Evolutionary conservation across 371 early-diverging fungal species (phyloP), one percentile per base, ranked within the genome.

Genomic region (Apophysomyces trapeziformis): DNA sequence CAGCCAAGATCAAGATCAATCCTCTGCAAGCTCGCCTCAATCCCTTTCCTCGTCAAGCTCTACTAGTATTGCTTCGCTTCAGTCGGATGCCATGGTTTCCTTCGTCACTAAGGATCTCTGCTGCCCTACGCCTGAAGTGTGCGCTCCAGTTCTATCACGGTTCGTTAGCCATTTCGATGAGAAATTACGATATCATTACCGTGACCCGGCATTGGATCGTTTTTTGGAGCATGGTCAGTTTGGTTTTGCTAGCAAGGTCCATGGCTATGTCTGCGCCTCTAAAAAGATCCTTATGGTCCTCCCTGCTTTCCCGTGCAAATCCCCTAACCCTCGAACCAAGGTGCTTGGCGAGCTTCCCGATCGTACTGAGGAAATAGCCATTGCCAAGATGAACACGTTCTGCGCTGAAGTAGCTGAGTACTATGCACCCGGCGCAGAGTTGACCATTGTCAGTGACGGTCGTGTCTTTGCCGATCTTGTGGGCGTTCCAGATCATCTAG

Each of bases 221-320:
- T 61, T 45, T 36, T 12, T 44, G 44, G 46, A 61, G 45, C 36
- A 44, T 26, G 61, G 61, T 45, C 36, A 43, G 46, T 61, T 39
- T 45, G 46, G 36, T 9, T 46, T 61, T 12, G 61, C 61, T 4
- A 0, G 36, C 16, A 61, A 61, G 44, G 36, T 61, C 13, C 61
- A 61, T 32, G n/a, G 32, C 1, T 61, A 43, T n/a, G 26, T 61
- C 11, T 61, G 61, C 36, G 46, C 43, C 7, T 16, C 44, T 8
- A 18, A 61, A 6, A 18, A 44, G 9, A 61, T 61, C 26, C 61
- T n/a, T 16, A 61, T 61, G 61, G 46, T 61, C 11, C 61, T 61
- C 45, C 61, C 61, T 14, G 61, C 61, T n/a, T 61, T 61, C 45
- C 61, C 61, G 12, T 61, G 61, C 46, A 61, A 61, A n/a, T 61